phyloP scores from a whole-genome alignment of 192 early-diverging fungal genomes.

The Rhizophlyctis rosea region DNA sequence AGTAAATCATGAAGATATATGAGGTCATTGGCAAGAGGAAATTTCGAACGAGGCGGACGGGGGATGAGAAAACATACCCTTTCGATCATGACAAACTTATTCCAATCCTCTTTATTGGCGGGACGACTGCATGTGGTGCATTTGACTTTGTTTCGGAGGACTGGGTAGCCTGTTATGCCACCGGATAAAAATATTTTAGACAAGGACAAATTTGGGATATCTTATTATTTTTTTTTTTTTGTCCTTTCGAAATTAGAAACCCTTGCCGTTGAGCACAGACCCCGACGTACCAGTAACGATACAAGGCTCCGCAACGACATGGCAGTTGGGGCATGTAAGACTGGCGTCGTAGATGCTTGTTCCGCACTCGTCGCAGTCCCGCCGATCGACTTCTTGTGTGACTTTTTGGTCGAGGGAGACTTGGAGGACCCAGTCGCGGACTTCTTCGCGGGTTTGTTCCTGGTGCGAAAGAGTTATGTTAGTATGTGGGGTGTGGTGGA shows the following conservation, averaged over 20 bases:
- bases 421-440: constrained; percentile 66
- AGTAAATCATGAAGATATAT: background rate
- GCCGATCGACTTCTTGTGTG: constrained; percentile 53
- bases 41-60: constrained; percentile 1
- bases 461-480: constrained; percentile 5
- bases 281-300: constrained; percentile 62
- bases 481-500: background rate
- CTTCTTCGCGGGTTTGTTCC: constrained; percentile 53
- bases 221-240: too few species aligned
- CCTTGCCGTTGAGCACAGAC: too few species aligned
- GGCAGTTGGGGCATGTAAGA: constrained; percentile 47
- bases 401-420: constrained; percentile 59
- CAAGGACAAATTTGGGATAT: too few species aligned
- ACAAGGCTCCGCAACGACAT: constrained; percentile 46
- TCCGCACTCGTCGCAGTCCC: constrained; percentile 58
- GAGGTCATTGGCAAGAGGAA: background rate
- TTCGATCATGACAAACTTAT: constrained; percentile 60
- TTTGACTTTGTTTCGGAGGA: constrained; percentile 46
- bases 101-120: constrained; percentile 69
- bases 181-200: constrained; percentile 2
- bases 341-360: constrained; percentile 51
- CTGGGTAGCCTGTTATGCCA: constrained; percentile 48
- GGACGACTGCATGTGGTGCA: constrained; percentile 45
- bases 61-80: constrained; percentile 18
- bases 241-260: too few species aligned